Evolutionary conservation across 805 yeast genomes (phyloP).

Genomic region (Candida namnaoensis): DNA sequence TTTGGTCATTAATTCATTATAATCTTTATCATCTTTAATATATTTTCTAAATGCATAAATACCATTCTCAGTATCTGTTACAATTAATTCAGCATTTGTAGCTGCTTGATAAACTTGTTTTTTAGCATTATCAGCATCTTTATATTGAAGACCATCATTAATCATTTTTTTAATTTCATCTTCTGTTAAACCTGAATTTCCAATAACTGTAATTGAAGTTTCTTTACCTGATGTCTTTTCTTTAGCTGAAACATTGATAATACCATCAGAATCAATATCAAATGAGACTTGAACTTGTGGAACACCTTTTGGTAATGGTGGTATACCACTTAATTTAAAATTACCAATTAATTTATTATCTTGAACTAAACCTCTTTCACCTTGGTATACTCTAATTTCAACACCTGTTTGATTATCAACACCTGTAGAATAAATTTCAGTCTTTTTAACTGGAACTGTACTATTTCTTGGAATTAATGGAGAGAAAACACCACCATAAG

Average conservation of each 20-base stretch:
- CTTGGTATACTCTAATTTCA: constrained; percentile 71
- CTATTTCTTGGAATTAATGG: constrained; percentile 74
- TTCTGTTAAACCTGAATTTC: constrained; percentile 61
- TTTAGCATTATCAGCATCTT: constrained; percentile 48
- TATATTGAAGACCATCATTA: constrained; percentile 56
- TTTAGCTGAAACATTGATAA: constrained; percentile 71
- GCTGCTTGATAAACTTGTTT: constrained; percentile 64
- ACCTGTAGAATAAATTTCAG: constrained; percentile 71
- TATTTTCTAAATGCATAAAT: constrained; percentile 54
- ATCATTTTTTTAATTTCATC: constrained; percentile 57
- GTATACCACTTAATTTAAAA: constrained; percentile 63
- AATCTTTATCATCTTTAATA: constrained; percentile 43
- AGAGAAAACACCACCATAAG: constrained; percentile 77
- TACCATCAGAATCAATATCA: constrained; percentile 78
- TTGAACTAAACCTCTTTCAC: constrained; percentile 71
- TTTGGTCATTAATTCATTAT: constrained; percentile 33
- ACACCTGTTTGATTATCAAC: constrained; percentile 84
- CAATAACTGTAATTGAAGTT: constrained; percentile 67
- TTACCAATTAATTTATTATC: constrained; percentile 74
- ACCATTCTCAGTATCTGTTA: constrained; percentile 86
- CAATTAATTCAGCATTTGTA: constrained; percentile 66
- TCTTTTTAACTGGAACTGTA: constrained; percentile 67
- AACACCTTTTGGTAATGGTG: constrained; percentile 69
- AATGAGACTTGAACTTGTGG: constrained; percentile 75
- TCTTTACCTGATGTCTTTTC: constrained; percentile 75